phyloP scores from a whole-genome alignment of 148 eudicot genomes.

The Suaeda aralocaspica region DNA sequence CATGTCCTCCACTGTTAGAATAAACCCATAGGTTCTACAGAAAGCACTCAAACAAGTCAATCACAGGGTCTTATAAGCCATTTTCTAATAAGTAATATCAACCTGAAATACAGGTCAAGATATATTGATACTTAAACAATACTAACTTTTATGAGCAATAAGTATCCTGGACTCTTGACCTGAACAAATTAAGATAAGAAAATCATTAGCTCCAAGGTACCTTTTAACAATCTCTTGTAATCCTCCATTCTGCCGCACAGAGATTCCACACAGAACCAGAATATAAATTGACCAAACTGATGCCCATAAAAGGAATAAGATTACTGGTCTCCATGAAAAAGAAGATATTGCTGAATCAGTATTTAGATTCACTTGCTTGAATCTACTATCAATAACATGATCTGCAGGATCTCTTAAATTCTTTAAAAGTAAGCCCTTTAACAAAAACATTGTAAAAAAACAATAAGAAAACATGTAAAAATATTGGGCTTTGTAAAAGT shows the following conservation, averaged over 20 bases:
- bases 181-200: background rate
- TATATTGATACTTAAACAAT: no score
- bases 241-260: constrained; percentile 69
- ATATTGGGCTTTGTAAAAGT: no score
- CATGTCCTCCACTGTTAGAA: constrained; percentile 84
- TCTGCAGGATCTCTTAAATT: constrained; percentile 18
- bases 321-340: constrained; percentile 66
- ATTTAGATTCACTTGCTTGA: constrained; percentile 26
- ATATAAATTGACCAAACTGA: constrained; percentile 63
- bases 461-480: no score
- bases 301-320: constrained; percentile 68
- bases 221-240: constrained; percentile 83
- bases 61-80: background rate
- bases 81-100: background rate
- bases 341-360: constrained; percentile 22
- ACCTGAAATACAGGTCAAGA: background rate
- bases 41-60: constrained; percentile 18
- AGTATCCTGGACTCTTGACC: background rate
- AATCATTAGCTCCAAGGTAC: constrained; percentile 26
- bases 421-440: no score
- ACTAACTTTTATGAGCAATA: no score
- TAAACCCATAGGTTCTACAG: constrained; percentile 86
- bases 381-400: constrained; percentile 18
- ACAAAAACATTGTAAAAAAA: no score
- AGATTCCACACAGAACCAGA: constrained; percentile 60